Evolutionary conservation across 2,329 filamentous ascomycete species (phyloP).

Genomic region (Phaeosphaeria sp.): DNA sequence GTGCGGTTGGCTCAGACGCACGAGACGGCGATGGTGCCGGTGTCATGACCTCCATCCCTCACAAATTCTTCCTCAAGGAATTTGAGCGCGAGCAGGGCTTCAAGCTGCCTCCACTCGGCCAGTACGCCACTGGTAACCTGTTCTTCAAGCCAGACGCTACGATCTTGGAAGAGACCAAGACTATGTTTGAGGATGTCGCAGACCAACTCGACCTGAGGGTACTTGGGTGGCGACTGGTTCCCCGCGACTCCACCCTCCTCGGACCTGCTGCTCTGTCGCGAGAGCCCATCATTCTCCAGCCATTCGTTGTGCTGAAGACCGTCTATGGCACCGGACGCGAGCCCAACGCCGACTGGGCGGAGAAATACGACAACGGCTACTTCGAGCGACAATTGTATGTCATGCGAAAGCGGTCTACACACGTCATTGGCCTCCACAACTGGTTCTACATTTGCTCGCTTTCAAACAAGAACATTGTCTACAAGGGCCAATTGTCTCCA

Average conservation of each 20-base stretch:
- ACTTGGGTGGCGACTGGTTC: conserved; percentile 94
- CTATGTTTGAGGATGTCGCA: conserved; percentile 92
- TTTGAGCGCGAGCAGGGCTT: conserved; percentile 91
- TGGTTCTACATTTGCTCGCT: conserved; percentile 99
- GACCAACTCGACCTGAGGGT: conserved; percentile 86
- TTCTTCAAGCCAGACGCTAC: conserved; percentile 98
- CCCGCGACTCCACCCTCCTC: conserved; percentile 89
- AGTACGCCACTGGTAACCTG: conserved; percentile 96
- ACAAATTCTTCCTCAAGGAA: conserved; percentile 98
- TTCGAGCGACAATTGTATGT: conserved; percentile 96
- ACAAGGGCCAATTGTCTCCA: conserved; percentile 95
- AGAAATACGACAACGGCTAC: conserved; percentile 80
- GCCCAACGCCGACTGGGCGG: conserved; percentile 78
- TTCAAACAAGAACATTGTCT: conserved; percentile 98
- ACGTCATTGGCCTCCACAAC: conserved; percentile 93
- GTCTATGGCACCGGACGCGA: conserved; percentile 83
- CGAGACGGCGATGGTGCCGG: conserved; percentile 97
- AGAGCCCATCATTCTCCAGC: conserved; percentile 94
- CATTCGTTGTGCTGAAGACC: conserved; percentile 87
- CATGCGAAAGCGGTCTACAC: conserved; percentile 91
- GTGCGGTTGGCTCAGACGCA: conserved; percentile 96
- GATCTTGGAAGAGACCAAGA: conserved; percentile 86
- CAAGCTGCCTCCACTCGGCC: conserved; percentile 83
- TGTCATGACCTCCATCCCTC: conserved; percentile 99
- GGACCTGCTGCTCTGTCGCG: conserved; percentile 91